Percentiles rank a stretch among this genome's conserved stretches.
Evolutionary conservation across 768 basidiomycete genomes (phyloP).

Genomic region (Psilocybe sp.): DNA sequence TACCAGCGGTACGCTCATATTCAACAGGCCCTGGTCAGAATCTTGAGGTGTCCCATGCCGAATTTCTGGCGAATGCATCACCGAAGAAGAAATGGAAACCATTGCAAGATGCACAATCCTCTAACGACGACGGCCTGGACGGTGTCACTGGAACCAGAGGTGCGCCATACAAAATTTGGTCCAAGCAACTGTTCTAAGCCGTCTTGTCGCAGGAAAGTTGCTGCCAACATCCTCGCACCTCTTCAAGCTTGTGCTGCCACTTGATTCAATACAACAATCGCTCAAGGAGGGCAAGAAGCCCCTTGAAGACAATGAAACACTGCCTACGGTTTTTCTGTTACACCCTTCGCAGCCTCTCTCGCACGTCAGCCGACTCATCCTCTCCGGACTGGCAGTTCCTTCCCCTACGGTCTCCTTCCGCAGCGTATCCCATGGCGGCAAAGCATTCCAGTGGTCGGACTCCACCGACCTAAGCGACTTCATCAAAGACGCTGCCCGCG

Average conservation of each 20-base stretch:
- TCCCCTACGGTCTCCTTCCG: constrained; percentile 43
- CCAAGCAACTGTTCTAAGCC: not conserved
- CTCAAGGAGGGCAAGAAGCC: constrained; percentile 5
- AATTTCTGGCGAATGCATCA: constrained; percentile 41
- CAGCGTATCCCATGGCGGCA: constrained; percentile 28
- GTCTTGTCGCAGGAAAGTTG: constrained; percentile 44
- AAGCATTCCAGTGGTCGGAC: constrained; percentile 56
- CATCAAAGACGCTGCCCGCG: constrained; percentile 56
- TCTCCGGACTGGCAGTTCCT: constrained; percentile 36
- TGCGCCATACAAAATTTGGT: constrained; percentile 14
- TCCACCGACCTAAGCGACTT: constrained; percentile 67
- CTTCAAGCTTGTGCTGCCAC: constrained; percentile 63
- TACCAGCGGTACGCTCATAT: too few relatives aligned
- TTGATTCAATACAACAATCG: constrained; percentile 25
- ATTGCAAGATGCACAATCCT: constrained; percentile 3
- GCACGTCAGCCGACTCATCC: constrained; percentile 57
- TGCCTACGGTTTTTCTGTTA: constrained; percentile 57
- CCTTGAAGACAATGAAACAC: constrained; percentile 6
- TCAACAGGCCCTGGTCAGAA: constrained; percentile 16
- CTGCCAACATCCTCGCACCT: constrained; percentile 61
- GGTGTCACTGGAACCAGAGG: constrained; percentile 32
- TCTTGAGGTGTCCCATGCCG: constrained; percentile 37
- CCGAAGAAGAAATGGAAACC: constrained; percentile 30
- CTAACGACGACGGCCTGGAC: constrained; percentile 22
- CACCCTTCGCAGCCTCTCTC: constrained; percentile 71